Evolutionary conservation across 2,329 filamentous ascomycete species (phyloP).

Genomic region (Hypoxylon sp.): DNA sequence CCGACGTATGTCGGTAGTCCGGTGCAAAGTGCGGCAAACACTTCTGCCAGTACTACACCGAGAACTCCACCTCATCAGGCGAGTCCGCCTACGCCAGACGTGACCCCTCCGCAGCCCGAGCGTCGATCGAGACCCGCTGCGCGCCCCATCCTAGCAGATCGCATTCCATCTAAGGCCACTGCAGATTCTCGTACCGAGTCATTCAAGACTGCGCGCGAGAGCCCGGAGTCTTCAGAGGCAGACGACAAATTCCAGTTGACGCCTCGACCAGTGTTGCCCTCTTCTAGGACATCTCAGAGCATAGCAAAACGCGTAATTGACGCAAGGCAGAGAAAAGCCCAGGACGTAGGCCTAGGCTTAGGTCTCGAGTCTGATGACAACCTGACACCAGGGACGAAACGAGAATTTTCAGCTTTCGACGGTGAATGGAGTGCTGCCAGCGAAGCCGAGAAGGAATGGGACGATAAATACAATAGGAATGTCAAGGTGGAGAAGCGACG

Average conservation of each 20-base stretch:
- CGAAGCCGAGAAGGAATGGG: slow-evolving; percentile 70
- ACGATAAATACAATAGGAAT: slow-evolving; percentile 68
- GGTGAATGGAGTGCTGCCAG: slow-evolving; percentile 68
- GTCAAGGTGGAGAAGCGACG: slow-evolving; percentile 67
- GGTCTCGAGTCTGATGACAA: slow-evolving; percentile 60
- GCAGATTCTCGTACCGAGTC: slow-evolving; percentile 76
- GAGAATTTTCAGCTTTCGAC: slow-evolving; percentile 70
- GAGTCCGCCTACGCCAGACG: slow-evolving; percentile 81
- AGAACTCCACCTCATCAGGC: slow-evolving; percentile 75
- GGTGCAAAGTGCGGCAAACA: slow-evolving; percentile 58
- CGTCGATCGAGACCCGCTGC: slow-evolving; percentile 60
- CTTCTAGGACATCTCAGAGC: slow-evolving; percentile 61
- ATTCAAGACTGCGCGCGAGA: slow-evolving; percentile 79
- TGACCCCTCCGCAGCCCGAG: slow-evolving; percentile 75
- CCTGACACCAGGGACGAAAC: slow-evolving; percentile 61
- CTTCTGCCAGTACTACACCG: slow-evolving; percentile 59
- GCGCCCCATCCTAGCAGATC: slow-evolving; percentile 65
- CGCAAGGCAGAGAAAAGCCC: slow-evolving; percentile 53
- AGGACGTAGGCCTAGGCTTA: slow-evolving; percentile 61
- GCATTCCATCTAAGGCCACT: slow-evolving; percentile 66
- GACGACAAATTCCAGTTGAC: slow-evolving; percentile 59
- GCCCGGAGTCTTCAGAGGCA: slow-evolving; percentile 74
- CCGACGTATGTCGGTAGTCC: slow-evolving; percentile 59
- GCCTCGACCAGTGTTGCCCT: slow-evolving; percentile 58
- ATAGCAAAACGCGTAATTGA: slow-evolving; percentile 60